Evolutionary conservation across 768 basidiomycete species (phyloP), one percentile per base, ranked within the genome.

Genomic region (Amanita phalloides): DNA sequence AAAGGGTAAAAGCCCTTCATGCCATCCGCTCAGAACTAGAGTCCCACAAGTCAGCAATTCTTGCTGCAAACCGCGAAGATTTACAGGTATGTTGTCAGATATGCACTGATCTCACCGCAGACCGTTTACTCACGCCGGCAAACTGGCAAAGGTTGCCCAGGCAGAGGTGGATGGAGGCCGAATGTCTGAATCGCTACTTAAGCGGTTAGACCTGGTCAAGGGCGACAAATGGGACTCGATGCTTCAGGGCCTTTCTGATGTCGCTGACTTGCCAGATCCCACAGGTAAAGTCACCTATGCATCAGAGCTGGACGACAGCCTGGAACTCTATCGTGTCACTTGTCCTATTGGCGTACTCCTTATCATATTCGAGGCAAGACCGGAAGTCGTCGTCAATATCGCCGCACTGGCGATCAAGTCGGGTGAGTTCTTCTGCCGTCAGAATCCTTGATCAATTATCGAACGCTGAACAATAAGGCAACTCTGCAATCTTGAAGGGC

Each of bases 321-420:
- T 98, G 20, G 89, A 96, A 57, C 76, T 99, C 3, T 91, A 95
- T 67, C 82, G 92, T 28, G 87, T 98, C 1, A 89, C 95, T 0
- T 98, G 95, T 62, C 94, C 96, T 0, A 94, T 99, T 56, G 96
- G 96, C 20, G 93, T 96, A 1, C 72, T 99, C 10, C 75, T 99
- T 47, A 90, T 98, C 55, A 95, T 99, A 55, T 99, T 99, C 59
- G 96, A 98, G 66, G 89, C 95, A 3, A 78, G 95, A 26, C 96
- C 96, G 1, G 96, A 99, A 64, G 95, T 99, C 10, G 91, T 98
- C 23, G 89, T 97, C 37, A 98, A 98, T 64, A 97, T 99, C 56
- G 90, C 96, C 4, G 80, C 93, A 0, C 71, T 98, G 61, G 95
- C 96, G 1, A 89, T 99, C 63, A 99, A 97, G 66, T 96, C 93